Evolutionary conservation across 2,329 filamentous ascomycete species (phyloP).

Genomic region (Alternaria sp.): DNA sequence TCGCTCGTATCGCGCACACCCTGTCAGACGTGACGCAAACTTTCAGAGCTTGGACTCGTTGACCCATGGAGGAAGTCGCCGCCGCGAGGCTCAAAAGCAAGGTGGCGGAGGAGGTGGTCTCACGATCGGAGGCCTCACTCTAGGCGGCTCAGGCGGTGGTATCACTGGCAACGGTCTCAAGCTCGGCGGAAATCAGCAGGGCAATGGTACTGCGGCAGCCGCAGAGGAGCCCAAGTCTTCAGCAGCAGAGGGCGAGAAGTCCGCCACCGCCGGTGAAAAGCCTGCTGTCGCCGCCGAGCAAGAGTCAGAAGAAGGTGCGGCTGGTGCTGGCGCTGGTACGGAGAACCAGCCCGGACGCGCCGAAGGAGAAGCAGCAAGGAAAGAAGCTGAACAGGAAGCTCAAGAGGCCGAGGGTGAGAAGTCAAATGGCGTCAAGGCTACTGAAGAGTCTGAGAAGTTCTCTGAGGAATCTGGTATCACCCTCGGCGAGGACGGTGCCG

Average conservation of each 20-base stretch:
- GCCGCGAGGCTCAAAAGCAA: constrained; percentile 12
- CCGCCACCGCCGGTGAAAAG: constrained; percentile 3
- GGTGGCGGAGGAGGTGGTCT: constrained; percentile 24
- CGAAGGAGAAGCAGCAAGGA: constrained; percentile 14
- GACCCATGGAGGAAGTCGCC: not conserved
- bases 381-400: constrained; percentile 26
- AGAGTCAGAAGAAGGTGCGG: constrained; percentile 6
- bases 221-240: constrained; percentile 5
- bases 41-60: not conserved
- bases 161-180: constrained; percentile 31
- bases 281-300: constrained; percentile 6
- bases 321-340: constrained; percentile 18
- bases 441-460: constrained; percentile 39
- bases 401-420: constrained; percentile 25
- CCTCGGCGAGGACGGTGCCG: constrained; percentile 28
- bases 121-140: constrained; percentile 38
- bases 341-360: constrained; percentile 28
- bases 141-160: constrained; percentile 38
- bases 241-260: constrained; percentile 7
- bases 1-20: constrained; percentile 19
- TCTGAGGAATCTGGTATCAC: constrained; percentile 38
- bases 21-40: constrained; percentile 12
- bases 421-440: constrained; percentile 33
- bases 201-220: constrained; percentile 12
- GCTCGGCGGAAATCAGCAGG: constrained; percentile 20